A percentile compares a stretch with the other conserved stretches of the same genome.
Conservation (phyloP, 192 early-diverging fungal species). For the Funneliformis mosseae region DNA sequence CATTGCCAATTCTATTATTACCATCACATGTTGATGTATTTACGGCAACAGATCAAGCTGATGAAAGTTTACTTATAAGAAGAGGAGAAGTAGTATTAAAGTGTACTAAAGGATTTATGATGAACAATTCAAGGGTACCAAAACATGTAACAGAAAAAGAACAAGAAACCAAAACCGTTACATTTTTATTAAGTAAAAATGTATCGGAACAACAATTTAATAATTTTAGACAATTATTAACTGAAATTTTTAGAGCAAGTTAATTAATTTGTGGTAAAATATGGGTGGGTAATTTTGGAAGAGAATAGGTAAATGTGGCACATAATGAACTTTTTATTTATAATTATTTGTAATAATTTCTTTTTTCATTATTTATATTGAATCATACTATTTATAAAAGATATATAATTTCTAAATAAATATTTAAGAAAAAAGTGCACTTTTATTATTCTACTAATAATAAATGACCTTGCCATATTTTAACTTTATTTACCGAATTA, state of each 20-base stretch:
- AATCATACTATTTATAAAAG: no score
- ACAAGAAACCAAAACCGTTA: constrained; percentile 48
- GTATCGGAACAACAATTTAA: constrained; percentile 50
- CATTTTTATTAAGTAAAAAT: constrained; percentile 54
- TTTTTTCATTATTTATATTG: no score
- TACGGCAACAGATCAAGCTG: constrained; percentile 37
- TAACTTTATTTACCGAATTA: no score
- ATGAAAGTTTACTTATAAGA: constrained; percentile 45
- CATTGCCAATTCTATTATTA: constrained; percentile 68
- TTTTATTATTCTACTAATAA: no score
- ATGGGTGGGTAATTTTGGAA: no score
- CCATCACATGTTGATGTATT: constrained; percentile 44
- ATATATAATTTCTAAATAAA: no score
- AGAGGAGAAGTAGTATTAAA: constrained; percentile 54
- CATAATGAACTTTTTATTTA: no score
- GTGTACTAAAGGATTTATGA: constrained; percentile 57
- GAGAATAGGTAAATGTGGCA: no score
- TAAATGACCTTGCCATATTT: no score
- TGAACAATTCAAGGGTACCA: constrained; percentile 54
- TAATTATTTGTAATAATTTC: no score
- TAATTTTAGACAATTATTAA: constrained; percentile 48
- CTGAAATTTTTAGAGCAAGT: constrained; percentile 52
- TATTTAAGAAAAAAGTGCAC: no score
- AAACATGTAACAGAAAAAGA: constrained; percentile 52
- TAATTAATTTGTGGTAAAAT: constrained; percentile 20